phyloP scores from a whole-genome alignment of 768 basidiomycete genomes.

The Kwoniella mangroviensis region DNA sequence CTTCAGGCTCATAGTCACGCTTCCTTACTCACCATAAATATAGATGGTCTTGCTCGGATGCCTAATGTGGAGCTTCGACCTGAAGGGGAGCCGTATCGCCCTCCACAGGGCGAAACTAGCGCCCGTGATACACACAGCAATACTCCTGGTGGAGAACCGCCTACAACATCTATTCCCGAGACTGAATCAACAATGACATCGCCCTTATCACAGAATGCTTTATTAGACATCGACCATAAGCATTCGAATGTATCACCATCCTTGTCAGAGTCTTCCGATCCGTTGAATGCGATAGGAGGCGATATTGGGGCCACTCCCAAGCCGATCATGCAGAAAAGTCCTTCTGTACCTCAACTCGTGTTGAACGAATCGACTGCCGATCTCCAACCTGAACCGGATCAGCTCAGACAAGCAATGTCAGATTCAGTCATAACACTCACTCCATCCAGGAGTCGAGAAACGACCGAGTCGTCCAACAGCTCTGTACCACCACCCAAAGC shows the following conservation, averaged over 20 bases:
- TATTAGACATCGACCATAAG: not conserved
- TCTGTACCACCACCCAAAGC: conserved; percentile 13
- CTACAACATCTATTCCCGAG: conserved; percentile 14
- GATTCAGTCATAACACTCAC: conserved; percentile 46
- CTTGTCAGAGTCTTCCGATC: conserved; percentile 19
- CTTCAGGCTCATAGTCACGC: not conserved
- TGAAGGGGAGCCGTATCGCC: conserved; percentile 59
- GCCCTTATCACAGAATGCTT: not conserved
- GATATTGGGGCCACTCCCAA: conserved; percentile 23
- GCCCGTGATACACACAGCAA: not conserved
- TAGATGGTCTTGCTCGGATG: conserved; percentile 58
- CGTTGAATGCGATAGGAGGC: conserved; percentile 19
- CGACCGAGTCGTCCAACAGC: conserved; percentile 1
- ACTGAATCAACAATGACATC: not conserved
- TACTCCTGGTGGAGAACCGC: not conserved
- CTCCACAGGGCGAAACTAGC: not conserved
- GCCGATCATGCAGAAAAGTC: not conserved
- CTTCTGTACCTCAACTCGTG: conserved; percentile 32
- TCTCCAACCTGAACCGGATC: conserved; percentile 18
- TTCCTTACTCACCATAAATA: not conserved
- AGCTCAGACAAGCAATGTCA: conserved; percentile 53
- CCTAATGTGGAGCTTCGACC: conserved; percentile 76
- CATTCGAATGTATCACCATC: conserved; percentile 2
- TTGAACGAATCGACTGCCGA: conserved; percentile 25
- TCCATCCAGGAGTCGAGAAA: conserved; percentile 8